phyloP scores from a whole-genome alignment of 345 rosid genomes.

The Mallotus nudiflorus region DNA sequence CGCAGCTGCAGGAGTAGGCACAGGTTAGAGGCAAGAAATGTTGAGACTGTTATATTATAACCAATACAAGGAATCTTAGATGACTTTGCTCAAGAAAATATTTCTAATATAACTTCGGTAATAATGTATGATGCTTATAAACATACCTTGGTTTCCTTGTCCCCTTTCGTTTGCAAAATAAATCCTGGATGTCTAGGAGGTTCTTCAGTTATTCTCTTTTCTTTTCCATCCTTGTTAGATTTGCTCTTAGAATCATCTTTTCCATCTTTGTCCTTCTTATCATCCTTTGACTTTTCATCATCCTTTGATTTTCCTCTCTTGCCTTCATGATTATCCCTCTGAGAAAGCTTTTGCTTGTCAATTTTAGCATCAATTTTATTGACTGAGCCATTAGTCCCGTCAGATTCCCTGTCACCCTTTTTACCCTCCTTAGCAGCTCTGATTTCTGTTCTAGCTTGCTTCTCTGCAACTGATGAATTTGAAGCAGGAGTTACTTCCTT shows the following conservation, averaged over 20 bases:
- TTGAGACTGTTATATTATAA: neutral
- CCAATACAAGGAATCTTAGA: neutral
- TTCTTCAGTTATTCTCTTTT: slow-evolving; percentile 71
- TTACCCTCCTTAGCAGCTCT: slow-evolving; percentile 44
- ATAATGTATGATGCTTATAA: slow-evolving; percentile 16
- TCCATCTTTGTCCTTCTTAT: slow-evolving; percentile 44
- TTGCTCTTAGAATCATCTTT: slow-evolving; percentile 47
- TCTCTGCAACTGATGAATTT: slow-evolving; percentile 39
- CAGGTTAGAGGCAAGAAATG: neutral
- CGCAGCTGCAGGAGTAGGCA: slow-evolving; percentile 46
- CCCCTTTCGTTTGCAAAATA: slow-evolving; percentile 57
- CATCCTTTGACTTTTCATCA: slow-evolving; percentile 43
- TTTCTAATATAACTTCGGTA: slow-evolving; percentile 7
- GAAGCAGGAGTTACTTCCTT: slow-evolving; percentile 28
- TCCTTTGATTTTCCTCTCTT: slow-evolving; percentile 44
- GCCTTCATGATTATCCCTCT: slow-evolving; percentile 36
- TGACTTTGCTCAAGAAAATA: neutral
- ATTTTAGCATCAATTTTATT: slow-evolving; percentile 29
- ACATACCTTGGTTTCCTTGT: slow-evolving; percentile 73
- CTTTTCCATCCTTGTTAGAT: slow-evolving; percentile 56
- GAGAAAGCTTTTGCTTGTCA: slow-evolving; percentile 42
- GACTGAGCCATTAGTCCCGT: slow-evolving; percentile 18
- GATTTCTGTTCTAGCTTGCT: slow-evolving; percentile 40
- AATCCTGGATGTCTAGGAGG: slow-evolving; percentile 85
- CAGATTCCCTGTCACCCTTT: slow-evolving; percentile 44